Conservation (phyloP, 1,139 yeast species). For the Arxiozyma heterogenica region DNA sequence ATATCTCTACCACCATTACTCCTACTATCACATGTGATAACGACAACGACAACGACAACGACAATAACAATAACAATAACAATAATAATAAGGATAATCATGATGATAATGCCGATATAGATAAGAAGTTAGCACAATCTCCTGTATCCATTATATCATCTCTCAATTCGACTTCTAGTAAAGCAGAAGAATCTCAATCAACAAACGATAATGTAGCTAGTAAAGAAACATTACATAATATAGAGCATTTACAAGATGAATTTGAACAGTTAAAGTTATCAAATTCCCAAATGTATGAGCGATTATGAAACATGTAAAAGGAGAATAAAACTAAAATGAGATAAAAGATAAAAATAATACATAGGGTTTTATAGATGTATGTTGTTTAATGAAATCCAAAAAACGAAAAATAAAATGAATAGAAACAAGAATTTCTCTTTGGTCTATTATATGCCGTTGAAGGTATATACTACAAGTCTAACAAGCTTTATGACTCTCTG, state of each 20-base stretch:
- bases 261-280: neutral
- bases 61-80: no score
- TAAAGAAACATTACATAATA: neutral
- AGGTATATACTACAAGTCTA: neutral
- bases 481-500: neutral
- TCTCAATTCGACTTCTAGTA: neutral
- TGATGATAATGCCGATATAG: neutral
- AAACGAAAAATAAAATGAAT: no score
- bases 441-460: neutral
- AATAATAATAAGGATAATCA: neutral
- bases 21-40: no score
- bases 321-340: neutral
- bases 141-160: neutral
- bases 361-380: no score
- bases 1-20: neutral
- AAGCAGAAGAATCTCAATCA: neutral
- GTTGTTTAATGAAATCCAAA: no score
- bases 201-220: neutral
- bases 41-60: no score
- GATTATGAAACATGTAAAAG: neutral
- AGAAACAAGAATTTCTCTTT: no score
- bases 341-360: no score
- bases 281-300: neutral
- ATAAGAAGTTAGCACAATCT: neutral
- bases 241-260: conserved; percentile 1